Evolutionary conservation across 108 stramenopile genomes (phyloP).

Genomic region (Nitzschia palea): DNA sequence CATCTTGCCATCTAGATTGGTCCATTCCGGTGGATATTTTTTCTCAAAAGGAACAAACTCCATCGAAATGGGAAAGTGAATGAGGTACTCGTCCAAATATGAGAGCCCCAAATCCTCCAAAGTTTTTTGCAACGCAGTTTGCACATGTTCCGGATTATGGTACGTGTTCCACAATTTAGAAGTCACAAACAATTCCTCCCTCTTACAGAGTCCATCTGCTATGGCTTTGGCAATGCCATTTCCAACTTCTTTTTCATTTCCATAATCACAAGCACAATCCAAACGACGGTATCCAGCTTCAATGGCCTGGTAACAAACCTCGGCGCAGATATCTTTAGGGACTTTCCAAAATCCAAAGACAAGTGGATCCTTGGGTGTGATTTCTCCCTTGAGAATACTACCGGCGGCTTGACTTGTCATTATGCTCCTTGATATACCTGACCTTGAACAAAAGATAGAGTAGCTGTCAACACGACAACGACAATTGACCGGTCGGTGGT

Average conservation of each 20-base stretch:
- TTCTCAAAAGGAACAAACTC: constrained; percentile 83
- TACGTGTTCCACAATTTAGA: constrained; percentile 96
- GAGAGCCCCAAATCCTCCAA: constrained; percentile 81
- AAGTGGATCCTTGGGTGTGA: constrained; percentile 44
- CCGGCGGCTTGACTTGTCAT: no score
- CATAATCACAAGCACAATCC: constrained; percentile 96
- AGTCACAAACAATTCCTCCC: constrained; percentile 87
- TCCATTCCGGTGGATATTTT: constrained; percentile 95
- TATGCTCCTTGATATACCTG: no score
- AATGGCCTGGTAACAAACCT: constrained; percentile 79
- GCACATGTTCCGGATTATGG: constrained; percentile 86
- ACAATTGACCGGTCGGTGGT: no score
- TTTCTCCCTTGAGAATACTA: neutral
- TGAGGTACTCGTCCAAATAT: constrained; percentile 92
- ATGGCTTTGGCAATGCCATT: constrained; percentile 83
- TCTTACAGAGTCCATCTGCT: constrained; percentile 59
- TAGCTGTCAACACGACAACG: no score
- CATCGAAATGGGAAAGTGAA: constrained; percentile 94
- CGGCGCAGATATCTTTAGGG: constrained; percentile 54
- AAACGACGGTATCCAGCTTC: constrained; percentile 82
- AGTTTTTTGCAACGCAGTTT: constrained; percentile 58
- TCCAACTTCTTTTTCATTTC: constrained; percentile 90
- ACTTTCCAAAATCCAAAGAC: constrained; percentile 91
- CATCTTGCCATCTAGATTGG: constrained; percentile 80
- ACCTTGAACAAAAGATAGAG: no score